Evolutionary conservation across 441 rosid species (phyloP).

Genomic region (Viola pubescens): DNA sequence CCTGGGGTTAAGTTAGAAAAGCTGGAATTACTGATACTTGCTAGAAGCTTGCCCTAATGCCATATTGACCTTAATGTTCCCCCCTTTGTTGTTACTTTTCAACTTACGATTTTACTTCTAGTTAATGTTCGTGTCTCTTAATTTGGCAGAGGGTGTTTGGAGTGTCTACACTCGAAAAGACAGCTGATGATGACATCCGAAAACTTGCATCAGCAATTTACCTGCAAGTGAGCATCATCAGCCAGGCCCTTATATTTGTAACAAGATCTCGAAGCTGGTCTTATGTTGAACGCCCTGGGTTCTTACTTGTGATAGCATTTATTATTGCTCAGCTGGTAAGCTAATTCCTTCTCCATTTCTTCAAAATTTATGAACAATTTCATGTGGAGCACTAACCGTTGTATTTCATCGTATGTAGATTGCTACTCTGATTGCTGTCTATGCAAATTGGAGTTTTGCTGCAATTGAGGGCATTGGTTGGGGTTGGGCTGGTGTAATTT

Average conservation of each 20-base stretch:
- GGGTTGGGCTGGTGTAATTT: conserved; percentile 98
- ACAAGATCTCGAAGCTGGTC: conserved; percentile 96
- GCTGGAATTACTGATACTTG: background rate
- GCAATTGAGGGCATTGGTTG: conserved; percentile 97
- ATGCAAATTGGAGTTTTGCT: conserved; percentile 93
- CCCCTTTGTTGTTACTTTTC: background rate
- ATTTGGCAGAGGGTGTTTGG: conserved; percentile 61
- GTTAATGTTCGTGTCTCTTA: conserved; percentile 13
- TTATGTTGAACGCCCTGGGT: conserved; percentile 84
- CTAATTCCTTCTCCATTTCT: conserved; percentile 3
- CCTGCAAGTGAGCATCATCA: conserved; percentile 92
- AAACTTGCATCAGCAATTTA: conserved; percentile 97
- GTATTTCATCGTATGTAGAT: conserved; percentile 34
- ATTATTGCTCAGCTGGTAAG: conserved; percentile 82
- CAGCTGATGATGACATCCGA: conserved; percentile 77
- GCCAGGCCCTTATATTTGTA: conserved; percentile 97
- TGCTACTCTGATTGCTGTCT: conserved; percentile 92
- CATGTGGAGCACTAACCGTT: conserved; percentile 1
- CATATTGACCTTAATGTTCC: background rate
- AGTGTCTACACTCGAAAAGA: conserved; percentile 75
- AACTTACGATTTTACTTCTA: conserved; percentile 3
- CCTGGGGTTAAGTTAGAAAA: background rate
- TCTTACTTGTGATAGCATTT: conserved; percentile 64
- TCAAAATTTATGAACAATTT: background rate
- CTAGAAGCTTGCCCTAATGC: background rate